These are phyloP conservation scores for Punctularia strigosozonata DNA, from an alignment of 768 basidiomycete species.

Conservation along the genomic window DNA sequence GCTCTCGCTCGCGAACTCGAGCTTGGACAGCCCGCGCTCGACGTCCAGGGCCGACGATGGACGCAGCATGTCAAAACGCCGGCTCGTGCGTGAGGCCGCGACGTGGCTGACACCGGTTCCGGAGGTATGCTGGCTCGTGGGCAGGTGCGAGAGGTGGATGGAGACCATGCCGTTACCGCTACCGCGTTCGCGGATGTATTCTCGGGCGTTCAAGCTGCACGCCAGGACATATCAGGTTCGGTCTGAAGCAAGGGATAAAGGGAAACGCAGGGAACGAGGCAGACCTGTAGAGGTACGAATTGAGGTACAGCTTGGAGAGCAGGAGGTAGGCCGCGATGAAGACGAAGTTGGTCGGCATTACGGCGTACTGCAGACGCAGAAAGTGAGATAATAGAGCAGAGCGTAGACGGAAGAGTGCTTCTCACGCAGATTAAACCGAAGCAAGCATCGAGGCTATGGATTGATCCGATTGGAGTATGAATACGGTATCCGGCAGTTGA, in stretches of 20 bases:
- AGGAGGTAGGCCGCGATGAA: conserved; percentile 43
- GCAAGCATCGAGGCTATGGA: conserved; percentile 34
- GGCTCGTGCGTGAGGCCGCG: no score
- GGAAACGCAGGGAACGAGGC: conserved; percentile 25
- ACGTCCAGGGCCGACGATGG: no score
- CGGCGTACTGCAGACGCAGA: conserved; percentile 20
- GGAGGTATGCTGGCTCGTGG: not conserved
- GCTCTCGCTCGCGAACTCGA: no score
- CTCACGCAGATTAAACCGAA: conserved; percentile 30
- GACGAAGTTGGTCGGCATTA: conserved; percentile 44
- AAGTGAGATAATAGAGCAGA: not conserved
- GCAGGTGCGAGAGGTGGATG: conserved; percentile 21
- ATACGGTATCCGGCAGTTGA: no score
- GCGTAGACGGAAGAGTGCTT: not conserved
- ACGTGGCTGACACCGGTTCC: no score
- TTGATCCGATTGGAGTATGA: no score
- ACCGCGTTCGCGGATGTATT: conserved; percentile 23
- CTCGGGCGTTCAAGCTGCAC: conserved; percentile 33
- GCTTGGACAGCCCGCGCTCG: no score
- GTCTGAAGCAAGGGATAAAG: not conserved
- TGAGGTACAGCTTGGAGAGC: conserved; percentile 44
- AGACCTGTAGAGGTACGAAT: conserved; percentile 46
- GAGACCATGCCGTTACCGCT: conserved; percentile 22
- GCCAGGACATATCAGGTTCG: conserved; percentile 1
- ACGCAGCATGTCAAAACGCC: no score